Base-by-base conservation (phyloP, 1,284 basidiomycete genomes). In the Heimioporus retisporus region DNA sequence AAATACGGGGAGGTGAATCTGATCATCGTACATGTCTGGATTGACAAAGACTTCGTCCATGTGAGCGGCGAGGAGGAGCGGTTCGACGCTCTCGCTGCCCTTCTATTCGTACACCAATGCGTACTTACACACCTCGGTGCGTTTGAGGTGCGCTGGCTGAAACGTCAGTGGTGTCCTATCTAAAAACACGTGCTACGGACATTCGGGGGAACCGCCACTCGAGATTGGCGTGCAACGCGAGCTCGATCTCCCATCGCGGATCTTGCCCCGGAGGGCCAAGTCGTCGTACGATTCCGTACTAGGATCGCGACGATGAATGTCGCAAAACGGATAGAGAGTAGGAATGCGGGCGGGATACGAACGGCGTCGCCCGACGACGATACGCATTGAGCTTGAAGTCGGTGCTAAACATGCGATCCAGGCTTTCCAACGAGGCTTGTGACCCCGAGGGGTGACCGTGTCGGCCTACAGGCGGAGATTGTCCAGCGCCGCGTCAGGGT, bases 11-110 rank as follows among this genome's bases (percentile, higher is more conserved):
- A 84, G 85, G 61, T 86, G 76, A 1, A 78, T 77, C 90, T 90
- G 92, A 48, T 84, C 75, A 48, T 80, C 79, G 8, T 82, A 77
- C 1, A 88, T 90, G 7, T 80, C 81, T 1, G 81, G 81, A 62
- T 89, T 83, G 14, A 90, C 88, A 15, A 89, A 90, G 2, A 90
- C 89, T 44, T 89, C 88, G 68, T 91, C 90, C 82, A 62, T 61
- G 59, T 92, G 91, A 8, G 85, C 88, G n/a, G 85, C 82, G 55
- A 92, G 78, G 16, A 92, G 77, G 2, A 91, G 70, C 4, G 90
- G 92, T 72, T 92, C 91, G 67, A 90, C 78, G 7, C 75, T 64
- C 60, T 90, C 83, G 5, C 83, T 83, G 25, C 92, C 92, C 58
- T 84, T 75, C 87, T 89, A 90, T 28, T 85, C 85, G 72, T 86